Evolutionary conservation across 139 green algal genomes (phyloP).

Genomic region (Tetradesmus obliquus): DNA sequence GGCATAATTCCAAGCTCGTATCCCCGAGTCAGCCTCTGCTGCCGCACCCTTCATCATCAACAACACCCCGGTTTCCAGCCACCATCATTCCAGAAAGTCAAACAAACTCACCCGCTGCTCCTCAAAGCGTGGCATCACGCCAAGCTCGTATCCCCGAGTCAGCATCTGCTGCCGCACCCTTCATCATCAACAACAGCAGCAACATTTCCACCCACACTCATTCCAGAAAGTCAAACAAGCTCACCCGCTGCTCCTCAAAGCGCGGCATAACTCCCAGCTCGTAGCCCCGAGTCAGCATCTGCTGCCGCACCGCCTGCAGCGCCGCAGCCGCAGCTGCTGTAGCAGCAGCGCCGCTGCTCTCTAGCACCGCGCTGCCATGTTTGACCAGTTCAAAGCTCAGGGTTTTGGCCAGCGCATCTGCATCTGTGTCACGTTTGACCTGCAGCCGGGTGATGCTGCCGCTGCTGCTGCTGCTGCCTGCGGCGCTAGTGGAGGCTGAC

Average conservation of each 20-base stretch:
- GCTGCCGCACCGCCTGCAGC: neutral
- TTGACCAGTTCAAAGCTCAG: constrained; percentile 32
- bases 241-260: constrained; percentile 22
- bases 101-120: constrained; percentile 3
- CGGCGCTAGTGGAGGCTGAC: neutral
- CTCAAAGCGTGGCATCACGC: constrained; percentile 20
- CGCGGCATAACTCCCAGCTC: constrained; percentile 26
- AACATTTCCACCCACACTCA: neutral
- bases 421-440: neutral
- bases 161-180: constrained; percentile 13
- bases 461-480: neutral
- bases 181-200: neutral
- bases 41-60: neutral
- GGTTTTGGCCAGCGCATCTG: neutral
- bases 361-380: neutral
- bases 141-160: constrained; percentile 25
- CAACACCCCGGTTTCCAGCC: neutral
- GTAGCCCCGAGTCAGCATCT: constrained; percentile 31
- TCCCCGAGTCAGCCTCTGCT: constrained; percentile 19
- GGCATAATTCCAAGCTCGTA: constrained; percentile 31
- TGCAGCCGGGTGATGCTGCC: neutral
- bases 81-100: too few relatives aligned
- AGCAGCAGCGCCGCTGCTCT: constrained; percentile 10
- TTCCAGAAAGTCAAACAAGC: neutral
- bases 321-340: neutral